phyloP scores from a whole-genome alignment of 2,329 filamentous ascomycete species.

The Talaromyces sp. region DNA sequence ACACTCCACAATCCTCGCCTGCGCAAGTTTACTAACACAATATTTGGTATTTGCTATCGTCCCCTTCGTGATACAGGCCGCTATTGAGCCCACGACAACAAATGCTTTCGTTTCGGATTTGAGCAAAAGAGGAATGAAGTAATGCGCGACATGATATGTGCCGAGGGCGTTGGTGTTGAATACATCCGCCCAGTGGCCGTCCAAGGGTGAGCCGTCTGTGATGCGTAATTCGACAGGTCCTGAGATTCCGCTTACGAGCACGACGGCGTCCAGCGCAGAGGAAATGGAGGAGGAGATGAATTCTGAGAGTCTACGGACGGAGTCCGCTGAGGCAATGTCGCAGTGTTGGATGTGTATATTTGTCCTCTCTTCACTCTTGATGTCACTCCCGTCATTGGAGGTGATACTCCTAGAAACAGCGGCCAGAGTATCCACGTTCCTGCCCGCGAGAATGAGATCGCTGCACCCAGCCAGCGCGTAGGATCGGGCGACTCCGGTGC shows the following conservation, averaged over 20 bases:
- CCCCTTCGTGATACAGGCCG: conserved; percentile 34
- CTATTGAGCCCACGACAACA: conserved; percentile 29
- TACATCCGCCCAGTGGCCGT: conserved; percentile 29
- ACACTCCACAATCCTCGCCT: conserved; percentile 36
- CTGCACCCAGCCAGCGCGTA: conserved; percentile 32
- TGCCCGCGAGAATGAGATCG: conserved; percentile 30
- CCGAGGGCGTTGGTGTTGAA: conserved; percentile 36
- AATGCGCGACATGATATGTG: conserved; percentile 35
- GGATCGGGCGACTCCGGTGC: conserved; percentile 30
- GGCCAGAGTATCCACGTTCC: conserved; percentile 27
- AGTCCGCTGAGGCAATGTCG: conserved; percentile 28
- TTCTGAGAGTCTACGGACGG: conserved; percentile 25
- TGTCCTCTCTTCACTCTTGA: neutral
- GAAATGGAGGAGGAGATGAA: conserved; percentile 14
- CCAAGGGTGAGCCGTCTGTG: conserved; percentile 28
- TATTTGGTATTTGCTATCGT: conserved; percentile 42
- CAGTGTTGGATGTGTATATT: conserved; percentile 27
- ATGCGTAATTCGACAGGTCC: conserved; percentile 32
- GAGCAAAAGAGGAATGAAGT: conserved; percentile 31
- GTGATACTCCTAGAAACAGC: conserved; percentile 17
- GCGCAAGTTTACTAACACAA: conserved; percentile 34
- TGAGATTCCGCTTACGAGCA: conserved; percentile 26
- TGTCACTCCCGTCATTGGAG: too few relatives aligned
- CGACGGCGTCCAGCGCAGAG: conserved; percentile 20
- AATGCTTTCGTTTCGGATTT: conserved; percentile 27